Evolutionary conservation across 176 grass and related monocot genomes (phyloP), one percentile per base, ranked within the genome.

Genomic region (Triticum urartu): DNA sequence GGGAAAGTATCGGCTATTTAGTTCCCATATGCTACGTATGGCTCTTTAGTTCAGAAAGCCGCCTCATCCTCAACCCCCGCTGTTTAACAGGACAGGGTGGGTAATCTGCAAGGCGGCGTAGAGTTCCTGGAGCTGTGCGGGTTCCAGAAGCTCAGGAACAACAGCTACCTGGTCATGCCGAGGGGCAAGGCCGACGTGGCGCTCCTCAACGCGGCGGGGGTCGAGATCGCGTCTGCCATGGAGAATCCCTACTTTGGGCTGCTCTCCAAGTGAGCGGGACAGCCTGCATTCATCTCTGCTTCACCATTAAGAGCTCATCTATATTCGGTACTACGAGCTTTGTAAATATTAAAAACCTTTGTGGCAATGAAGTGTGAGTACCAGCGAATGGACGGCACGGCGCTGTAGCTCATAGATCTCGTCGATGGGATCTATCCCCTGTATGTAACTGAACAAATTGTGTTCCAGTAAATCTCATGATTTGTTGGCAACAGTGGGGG

Each of bases 101-200:
- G 91, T 6, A 77, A 26, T 50, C 75, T 96, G 34, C 84, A 87
- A 77, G 92, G 92, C 63, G 94, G 86, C 1, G 24, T 94, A 0
- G 88, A 96, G 22, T 95, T 98, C 65, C 92, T 98, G 58, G 97
- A 96, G 88, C 65, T 99, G 84, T 95, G 92, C 47, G 94, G 97
- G 52, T 99, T 94, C 79, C 65, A 90, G 86, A 89, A 86, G 88
- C 72, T 86, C 14, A 71, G 64, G 45, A 79, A 54, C 75, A 84
- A 56, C 39, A 76, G 80, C n/a, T 95, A 89, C 68, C 77, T 98
- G 50, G 47, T 75, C 20, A 89, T 94, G 85, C 92, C 92, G 4
- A 88, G 43, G 81, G 89, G 88, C 20, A 87, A 91, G 43, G 59
- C 90, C 5, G 82, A 95, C 75, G 21, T 92, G 83, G 75, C 36